A percentile compares a stretch with the other conserved stretches of the same genome.
phyloP scores from a whole-genome alignment of 2,329 filamentous ascomycete species.

The Colletotrichum sp. region DNA sequence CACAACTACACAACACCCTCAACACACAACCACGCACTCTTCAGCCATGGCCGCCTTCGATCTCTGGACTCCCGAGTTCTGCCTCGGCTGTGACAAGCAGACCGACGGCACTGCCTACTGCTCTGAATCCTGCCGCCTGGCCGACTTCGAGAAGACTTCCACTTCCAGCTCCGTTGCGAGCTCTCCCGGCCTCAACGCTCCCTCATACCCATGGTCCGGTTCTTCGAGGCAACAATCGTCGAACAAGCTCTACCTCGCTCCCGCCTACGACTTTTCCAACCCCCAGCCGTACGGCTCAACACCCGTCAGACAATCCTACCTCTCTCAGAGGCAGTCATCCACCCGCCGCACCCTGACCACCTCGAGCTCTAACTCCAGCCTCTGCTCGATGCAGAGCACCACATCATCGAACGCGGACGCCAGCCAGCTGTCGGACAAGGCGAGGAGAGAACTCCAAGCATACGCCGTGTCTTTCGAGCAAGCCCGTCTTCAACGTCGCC shows the following conservation, averaged over 20 bases:
- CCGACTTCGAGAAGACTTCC: constrained; percentile 80
- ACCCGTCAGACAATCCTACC: constrained; percentile 47
- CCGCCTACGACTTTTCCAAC: constrained; percentile 76
- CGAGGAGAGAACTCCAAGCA: constrained; percentile 78
- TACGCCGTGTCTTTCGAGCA: constrained; percentile 93
- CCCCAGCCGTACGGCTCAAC: constrained; percentile 62
- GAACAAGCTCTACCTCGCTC: constrained; percentile 70
- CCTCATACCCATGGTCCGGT: constrained; percentile 55
- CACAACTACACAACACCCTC: neutral
- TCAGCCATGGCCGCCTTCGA: constrained; percentile 34
- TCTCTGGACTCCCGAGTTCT: constrained; percentile 88
- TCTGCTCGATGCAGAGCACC: constrained; percentile 77
- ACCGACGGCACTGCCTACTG: constrained; percentile 85
- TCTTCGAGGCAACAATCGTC: constrained; percentile 29
- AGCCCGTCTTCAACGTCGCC: constrained; percentile 64
- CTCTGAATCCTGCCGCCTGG: constrained; percentile 87
- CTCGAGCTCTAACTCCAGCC: constrained; percentile 83
- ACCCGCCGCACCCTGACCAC: constrained; percentile 53
- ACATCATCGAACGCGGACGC: constrained; percentile 57
- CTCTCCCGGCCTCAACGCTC: constrained; percentile 57
- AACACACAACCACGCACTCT: neutral
- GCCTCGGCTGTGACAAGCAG: constrained; percentile 91
- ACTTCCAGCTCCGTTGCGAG: constrained; percentile 62
- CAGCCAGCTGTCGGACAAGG: constrained; percentile 72
- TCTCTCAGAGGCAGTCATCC: constrained; percentile 33